Percentiles rank a stretch among this genome's conserved stretches.
These are phyloP conservation scores for Annulohypoxylon maeteangense DNA, from an alignment of 495 filamentous ascomycete species.

Conservation along the genomic window DNA sequence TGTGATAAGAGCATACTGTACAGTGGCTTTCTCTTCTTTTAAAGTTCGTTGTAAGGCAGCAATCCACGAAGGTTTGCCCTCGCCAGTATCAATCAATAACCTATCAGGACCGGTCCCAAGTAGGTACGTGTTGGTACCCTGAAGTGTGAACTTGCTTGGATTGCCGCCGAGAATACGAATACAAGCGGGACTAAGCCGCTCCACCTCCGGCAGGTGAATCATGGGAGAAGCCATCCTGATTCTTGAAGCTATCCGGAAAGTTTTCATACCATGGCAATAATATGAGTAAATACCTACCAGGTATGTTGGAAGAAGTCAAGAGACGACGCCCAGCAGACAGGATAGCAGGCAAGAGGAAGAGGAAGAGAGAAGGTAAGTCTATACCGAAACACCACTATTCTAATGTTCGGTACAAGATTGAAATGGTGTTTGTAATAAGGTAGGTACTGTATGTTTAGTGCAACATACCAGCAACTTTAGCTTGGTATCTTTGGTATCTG, in stretches of 20 bases:
- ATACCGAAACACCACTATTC: not conserved
- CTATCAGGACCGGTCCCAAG: conserved; percentile 74
- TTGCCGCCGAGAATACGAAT: conserved; percentile 85
- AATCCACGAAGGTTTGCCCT: conserved; percentile 72
- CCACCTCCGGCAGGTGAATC: conserved; percentile 68
- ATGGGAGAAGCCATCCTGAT: conserved; percentile 52
- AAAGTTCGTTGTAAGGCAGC: conserved; percentile 70
- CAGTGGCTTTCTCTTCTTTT: conserved; percentile 68
- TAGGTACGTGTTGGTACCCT: conserved; percentile 87
- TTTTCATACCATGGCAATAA: conserved; percentile 23
- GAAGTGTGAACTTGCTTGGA: conserved; percentile 74
- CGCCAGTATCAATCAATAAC: conserved; percentile 83
- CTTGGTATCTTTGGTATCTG: not conserved
- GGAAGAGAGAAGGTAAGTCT: not conserved
- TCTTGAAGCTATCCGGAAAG: conserved; percentile 35
- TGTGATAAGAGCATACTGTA: conserved; percentile 76
- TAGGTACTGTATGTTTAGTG: not conserved
- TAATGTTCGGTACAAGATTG: not conserved
- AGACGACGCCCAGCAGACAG: not conserved
- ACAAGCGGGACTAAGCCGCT: conserved; percentile 71
- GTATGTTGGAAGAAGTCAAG: not conserved
- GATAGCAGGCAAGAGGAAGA: too few species aligned
- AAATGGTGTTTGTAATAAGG: not conserved
- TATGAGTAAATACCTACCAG: too few species aligned
- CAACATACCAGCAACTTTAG: not conserved